Evolutionary conservation across 1,284 basidiomycete genomes (phyloP).

Genomic region (Marasmius tenuissimus): DNA sequence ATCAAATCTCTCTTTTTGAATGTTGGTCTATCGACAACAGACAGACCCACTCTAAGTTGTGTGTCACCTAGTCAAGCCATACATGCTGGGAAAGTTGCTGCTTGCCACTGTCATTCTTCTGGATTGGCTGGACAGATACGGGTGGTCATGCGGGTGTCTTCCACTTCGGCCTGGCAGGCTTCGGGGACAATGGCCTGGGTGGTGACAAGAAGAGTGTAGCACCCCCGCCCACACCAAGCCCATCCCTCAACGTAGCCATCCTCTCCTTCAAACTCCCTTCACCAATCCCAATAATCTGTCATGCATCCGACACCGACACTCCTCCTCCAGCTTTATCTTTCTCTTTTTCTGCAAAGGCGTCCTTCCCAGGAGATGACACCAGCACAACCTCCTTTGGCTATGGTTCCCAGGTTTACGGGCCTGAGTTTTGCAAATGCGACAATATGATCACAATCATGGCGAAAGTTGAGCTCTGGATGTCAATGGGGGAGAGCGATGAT

Average conservation of each 20-base stretch:
- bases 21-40: constrained; percentile 57
- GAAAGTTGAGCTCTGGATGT: constrained; percentile 75
- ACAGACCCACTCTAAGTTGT: constrained; percentile 77
- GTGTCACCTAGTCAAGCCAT: constrained; percentile 90
- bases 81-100: constrained; percentile 81
- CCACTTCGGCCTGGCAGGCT: constrained; percentile 83
- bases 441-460: constrained; percentile 82
- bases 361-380: constrained; percentile 38
- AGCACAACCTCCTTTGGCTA: constrained; percentile 47
- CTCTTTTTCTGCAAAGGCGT: constrained; percentile 11
- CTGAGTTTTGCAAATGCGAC: constrained; percentile 79
- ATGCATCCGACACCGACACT: constrained; percentile 85
- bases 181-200: constrained; percentile 47
- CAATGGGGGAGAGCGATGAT: constrained; percentile 19
- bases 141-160: constrained; percentile 58
- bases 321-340: constrained; percentile 30
- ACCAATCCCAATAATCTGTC: constrained; percentile 71
- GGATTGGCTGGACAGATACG: constrained; percentile 50
- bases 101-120: constrained; percentile 75
- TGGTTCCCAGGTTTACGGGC: constrained; percentile 69
- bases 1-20: constrained; percentile 40
- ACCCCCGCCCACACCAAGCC: background rate
- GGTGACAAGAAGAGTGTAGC: constrained; percentile 32
- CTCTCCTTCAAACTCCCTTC: constrained; percentile 80
- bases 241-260: constrained; percentile 81